Conservation (phyloP, 2,329 filamentous ascomycete species). For the Fusarium longipes region DNA sequence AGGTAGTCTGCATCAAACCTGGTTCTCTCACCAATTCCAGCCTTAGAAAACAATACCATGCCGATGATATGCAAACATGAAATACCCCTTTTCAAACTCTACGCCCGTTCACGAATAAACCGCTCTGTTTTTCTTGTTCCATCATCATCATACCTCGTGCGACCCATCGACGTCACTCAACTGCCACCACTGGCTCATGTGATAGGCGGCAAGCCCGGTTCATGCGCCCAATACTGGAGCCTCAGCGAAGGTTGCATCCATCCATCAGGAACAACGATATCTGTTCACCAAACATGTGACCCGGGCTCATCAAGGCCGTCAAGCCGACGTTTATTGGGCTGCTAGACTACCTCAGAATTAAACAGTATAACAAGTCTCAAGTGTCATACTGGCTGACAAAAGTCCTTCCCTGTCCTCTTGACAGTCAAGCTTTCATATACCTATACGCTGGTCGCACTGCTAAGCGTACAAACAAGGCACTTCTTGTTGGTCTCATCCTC, state of each 20-base stretch:
- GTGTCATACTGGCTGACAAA: neutral
- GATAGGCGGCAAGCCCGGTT: conserved; percentile 40
- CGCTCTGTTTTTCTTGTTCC: conserved; percentile 4
- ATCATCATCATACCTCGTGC: conserved; percentile 19
- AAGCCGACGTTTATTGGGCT: neutral
- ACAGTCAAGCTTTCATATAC: neutral
- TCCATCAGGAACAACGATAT: neutral
- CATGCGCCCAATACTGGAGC: conserved; percentile 15
- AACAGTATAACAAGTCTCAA: neutral
- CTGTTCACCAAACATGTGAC: neutral
- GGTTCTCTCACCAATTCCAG: neutral
- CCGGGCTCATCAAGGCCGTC: neutral
- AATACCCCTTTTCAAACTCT: conserved; percentile 4
- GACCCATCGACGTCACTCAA: conserved; percentile 35
- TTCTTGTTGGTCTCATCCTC: neutral
- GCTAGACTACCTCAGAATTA: neutral
- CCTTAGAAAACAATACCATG: neutral
- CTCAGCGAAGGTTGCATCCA: conserved; percentile 2
- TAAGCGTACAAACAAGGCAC: conserved; percentile 13
- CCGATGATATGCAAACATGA: conserved; percentile 12
- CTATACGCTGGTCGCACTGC: neutral
- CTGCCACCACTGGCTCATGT: conserved; percentile 29
- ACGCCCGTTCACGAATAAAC: conserved; percentile 8
- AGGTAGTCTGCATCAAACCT: too few relatives aligned
- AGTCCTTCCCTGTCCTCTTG: neutral